A percentile compares a stretch with the other conserved stretches of the same genome.
Evolutionary conservation across 768 basidiomycete species (phyloP).

Genomic region (Tulasnella sp.): DNA sequence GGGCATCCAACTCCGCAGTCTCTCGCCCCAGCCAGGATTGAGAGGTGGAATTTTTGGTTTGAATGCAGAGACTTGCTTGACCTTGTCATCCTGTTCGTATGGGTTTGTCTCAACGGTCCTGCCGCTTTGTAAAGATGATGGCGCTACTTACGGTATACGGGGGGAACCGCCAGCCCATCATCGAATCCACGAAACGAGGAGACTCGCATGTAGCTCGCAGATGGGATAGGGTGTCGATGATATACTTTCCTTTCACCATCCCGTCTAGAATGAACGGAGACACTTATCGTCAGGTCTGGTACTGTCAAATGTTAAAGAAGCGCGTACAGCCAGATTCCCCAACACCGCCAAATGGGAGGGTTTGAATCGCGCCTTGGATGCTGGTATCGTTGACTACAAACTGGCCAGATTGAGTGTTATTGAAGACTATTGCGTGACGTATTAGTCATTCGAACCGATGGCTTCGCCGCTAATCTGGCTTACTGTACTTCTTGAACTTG

Average conservation of each 20-base stretch:
- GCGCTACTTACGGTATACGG: conserved; percentile 5
- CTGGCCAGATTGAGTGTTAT: conserved; percentile 59
- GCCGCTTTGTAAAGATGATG: background rate
- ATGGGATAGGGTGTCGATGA: conserved; percentile 62
- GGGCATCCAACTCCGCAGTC: background rate
- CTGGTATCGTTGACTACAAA: conserved; percentile 64
- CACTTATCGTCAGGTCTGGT: background rate
- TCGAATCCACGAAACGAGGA: conserved; percentile 43
- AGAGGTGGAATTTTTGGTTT: conserved; percentile 7
- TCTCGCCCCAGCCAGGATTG: background rate
- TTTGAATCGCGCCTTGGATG: conserved; percentile 46
- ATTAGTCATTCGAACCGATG: background rate
- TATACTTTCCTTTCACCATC: conserved; percentile 54
- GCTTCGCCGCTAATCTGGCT: too few relatives aligned
- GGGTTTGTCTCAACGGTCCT: too few relatives aligned
- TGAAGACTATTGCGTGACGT: conserved; percentile 50
- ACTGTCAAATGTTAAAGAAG: background rate
- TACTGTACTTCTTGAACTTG: conserved; percentile 41
- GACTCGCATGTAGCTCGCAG: conserved; percentile 58
- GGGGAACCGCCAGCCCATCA: conserved; percentile 19
- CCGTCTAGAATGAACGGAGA: conserved; percentile 52
- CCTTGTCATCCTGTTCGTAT: background rate
- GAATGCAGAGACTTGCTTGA: background rate
- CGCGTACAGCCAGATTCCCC: conserved; percentile 29
- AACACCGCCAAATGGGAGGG: conserved; percentile 35